Evolutionary conservation across 768 basidiomycete species (phyloP), one percentile per base, ranked within the genome.

Genomic region (Rhodotorula sphaerocarpa): DNA sequence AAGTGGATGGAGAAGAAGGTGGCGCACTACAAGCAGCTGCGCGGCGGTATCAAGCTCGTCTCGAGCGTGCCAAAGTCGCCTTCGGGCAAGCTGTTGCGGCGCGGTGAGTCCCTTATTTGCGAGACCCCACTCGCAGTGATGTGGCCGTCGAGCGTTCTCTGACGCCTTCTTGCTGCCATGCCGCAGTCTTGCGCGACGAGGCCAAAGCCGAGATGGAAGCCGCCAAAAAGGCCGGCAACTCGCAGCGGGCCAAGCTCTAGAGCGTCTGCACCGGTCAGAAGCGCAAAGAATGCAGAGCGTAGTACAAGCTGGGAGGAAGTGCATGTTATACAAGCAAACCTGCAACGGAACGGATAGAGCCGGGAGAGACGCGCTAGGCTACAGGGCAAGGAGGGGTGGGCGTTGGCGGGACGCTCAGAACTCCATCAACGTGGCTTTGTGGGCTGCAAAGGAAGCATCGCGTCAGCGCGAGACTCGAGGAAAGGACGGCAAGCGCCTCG

Each of bases 11-110:
- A 54, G 9, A 42, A 28, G 14, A 52, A 56, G 27, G 52, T 69
- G 23, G 59, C 62, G 27, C 27, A 55, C 23, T 63, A 65, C 57
- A 66, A 65, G 61, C 61, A 56, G 36, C 46, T 63, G 25, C 36
- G 45, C 16, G 62, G 50, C 20, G 61, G 66, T 14, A 57, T 65
- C 44, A 28, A 41, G 7, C 31, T 71, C 34, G 52, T 70, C 50
- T 63, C 60, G 11, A 27, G 42, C 5, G 41, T 71, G 3, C 68
- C 66, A 6, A 70, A 72, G 58, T 50, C 39, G 3, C 70, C 71
- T 1, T 56, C 55, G 0, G 71, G 71, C 21, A 72, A 72, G 63
- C 65, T 72, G 34, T 41, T 70, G 5, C 30, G 69, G 14, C 39
- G 66, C 6, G 52, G 59, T 57, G 27, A 20, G 56, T 42, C 10